Evolutionary conservation across 2,329 filamentous ascomycete species (phyloP).

Genomic region (Alternaria triticimaculans): DNA sequence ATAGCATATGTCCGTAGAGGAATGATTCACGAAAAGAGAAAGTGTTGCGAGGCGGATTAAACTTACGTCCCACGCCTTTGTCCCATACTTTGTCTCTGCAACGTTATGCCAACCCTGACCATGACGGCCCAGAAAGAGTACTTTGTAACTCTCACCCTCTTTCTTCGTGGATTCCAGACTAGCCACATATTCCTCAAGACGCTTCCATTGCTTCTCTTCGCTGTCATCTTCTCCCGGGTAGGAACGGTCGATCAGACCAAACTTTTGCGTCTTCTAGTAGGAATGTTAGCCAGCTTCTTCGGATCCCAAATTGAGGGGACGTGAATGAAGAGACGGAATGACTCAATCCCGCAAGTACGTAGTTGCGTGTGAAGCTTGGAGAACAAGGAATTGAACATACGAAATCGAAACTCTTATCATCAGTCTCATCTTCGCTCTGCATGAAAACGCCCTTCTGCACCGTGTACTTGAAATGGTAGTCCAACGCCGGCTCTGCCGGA

Average conservation of each 20-base stretch:
- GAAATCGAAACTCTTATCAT: constrained; percentile 67
- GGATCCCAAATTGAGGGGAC: too few species aligned
- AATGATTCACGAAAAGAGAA: background rate
- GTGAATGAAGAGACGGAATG: background rate
- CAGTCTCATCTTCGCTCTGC: constrained; percentile 66
- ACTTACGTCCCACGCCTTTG: constrained; percentile 70
- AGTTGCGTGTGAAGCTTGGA: too few species aligned
- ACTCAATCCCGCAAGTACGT: background rate
- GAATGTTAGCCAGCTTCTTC: background rate
- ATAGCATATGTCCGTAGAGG: background rate
- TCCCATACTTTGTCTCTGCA: constrained; percentile 72
- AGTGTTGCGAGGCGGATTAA: background rate
- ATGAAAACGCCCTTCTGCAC: constrained; percentile 68
- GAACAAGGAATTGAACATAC: too few species aligned
- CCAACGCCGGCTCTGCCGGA: constrained; percentile 3
- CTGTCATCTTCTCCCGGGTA: constrained; percentile 58
- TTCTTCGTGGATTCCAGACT: constrained; percentile 56
- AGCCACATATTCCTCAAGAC: constrained; percentile 64
- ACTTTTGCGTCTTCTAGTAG: constrained; percentile 53
- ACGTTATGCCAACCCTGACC: constrained; percentile 72
- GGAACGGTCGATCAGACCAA: constrained; percentile 68
- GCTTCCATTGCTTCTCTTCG: constrained; percentile 61
- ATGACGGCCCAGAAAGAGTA: constrained; percentile 72
- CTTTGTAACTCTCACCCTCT: constrained; percentile 64
- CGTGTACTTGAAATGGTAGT: constrained; percentile 62